These are phyloP conservation scores for Nicotiana undulata DNA, from an alignment of 257 asterid genomes.

Conservation along the genomic window DNA sequence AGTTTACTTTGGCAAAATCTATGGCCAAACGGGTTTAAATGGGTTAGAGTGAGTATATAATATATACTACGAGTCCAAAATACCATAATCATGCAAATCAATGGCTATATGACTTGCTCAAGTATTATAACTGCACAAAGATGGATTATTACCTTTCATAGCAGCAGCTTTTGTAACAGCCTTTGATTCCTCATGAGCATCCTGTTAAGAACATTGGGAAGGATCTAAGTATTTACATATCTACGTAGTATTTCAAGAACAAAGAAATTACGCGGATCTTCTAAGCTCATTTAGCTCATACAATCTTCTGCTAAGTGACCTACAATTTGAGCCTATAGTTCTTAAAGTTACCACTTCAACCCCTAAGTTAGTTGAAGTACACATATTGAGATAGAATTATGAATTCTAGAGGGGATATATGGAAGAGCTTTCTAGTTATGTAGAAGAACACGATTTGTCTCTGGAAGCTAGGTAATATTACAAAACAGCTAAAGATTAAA, in stretches of 20 bases:
- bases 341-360: not conserved
- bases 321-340: not conserved
- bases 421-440: not conserved
- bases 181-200: slow-evolving; percentile 97
- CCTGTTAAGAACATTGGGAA: slow-evolving; percentile 38
- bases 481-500: not conserved
- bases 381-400: not conserved
- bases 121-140: not conserved
- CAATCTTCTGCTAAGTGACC: not conserved
- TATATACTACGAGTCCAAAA: not conserved
- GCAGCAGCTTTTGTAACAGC: slow-evolving; percentile 84
- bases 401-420: not conserved
- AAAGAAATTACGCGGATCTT: not conserved
- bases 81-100: not conserved
- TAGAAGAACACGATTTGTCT: not conserved
- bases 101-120: not conserved
- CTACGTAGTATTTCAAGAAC: not conserved
- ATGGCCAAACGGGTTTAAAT: too few relatives aligned
- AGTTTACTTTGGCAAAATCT: too few relatives aligned
- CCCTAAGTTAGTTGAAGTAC: not conserved
- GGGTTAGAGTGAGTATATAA: not conserved
- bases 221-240: not conserved
- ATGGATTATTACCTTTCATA: slow-evolving; percentile 71
- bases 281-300: not conserved
- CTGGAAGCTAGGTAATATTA: not conserved